Evolutionary conservation across 2,329 filamentous ascomycete genomes (phyloP), one percentile per base, ranked within the genome.

Genomic region (Aschersonia sp.): DNA sequence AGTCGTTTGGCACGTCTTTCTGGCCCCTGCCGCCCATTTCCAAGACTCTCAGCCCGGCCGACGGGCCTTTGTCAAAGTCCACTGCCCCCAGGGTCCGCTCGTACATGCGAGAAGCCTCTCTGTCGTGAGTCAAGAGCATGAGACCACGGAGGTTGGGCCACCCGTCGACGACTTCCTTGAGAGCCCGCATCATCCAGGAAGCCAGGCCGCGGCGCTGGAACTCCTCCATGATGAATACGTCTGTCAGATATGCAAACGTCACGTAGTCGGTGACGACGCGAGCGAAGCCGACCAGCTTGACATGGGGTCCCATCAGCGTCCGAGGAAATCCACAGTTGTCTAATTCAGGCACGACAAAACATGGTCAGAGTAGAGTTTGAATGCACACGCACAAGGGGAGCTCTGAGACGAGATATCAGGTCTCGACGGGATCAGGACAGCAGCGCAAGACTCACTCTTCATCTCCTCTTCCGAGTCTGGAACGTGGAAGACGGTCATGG

Each of bases 181-280:
- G 62, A 54, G 75, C 79, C 5, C 67, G 61, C 59, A 85, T 73
- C 57, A 86, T 63, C 79, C 80, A 86, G 42, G 67, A 72, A 4
- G 78, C 83, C 1, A 87, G 66, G 0, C 83, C 81, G 8, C 69
- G 66, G 5, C 75, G 71, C 57, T 82, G 79, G 55, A 78, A 75
- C 40, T 72, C 68, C 0, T 73, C 67, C 3, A 77, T 59, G 29
- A 86, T 67, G 59, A 82, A 86, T 22, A 85, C 77, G 56, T 86
- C 83, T 30, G 81, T 82, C 47, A 70, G 63, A 50, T 84, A 87
- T 35, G 75, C 79, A 54, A 85, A 78, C 0, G 81, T 83, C 44
- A 78, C 71, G 55, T 76, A 73, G 61, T 87, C 84, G 7, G 83
- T 87, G 46, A 87, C 66, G n/a, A 84, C 61, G 35, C 83, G 65